Evolutionary conservation across 306 rosid genomes (phyloP).

Genomic region (Sphenostylis stenocarpa): DNA sequence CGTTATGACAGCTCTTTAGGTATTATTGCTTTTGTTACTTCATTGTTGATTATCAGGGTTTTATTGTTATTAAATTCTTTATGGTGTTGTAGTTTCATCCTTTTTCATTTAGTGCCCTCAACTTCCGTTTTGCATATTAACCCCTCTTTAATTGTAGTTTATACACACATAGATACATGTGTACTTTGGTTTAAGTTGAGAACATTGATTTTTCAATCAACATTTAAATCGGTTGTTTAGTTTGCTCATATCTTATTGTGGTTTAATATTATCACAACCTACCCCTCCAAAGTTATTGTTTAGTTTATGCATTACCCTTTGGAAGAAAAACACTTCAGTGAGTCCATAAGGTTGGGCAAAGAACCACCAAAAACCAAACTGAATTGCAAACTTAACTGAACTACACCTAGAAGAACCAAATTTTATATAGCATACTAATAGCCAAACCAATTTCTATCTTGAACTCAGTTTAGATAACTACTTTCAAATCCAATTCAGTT

Average conservation of each 20-base stretch:
- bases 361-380: neutral
- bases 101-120: neutral
- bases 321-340: neutral
- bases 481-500: neutral
- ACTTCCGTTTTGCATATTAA: neutral
- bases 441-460: neutral
- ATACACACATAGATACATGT: too few species aligned
- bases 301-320: neutral
- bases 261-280: neutral
- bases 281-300: neutral
- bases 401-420: neutral
- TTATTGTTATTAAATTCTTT: constrained; percentile 18
- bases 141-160: neutral
- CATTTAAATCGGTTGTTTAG: neutral
- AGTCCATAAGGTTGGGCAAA: neutral
- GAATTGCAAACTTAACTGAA: neutral
- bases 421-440: neutral
- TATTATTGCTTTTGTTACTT: constrained; percentile 36
- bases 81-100: neutral
- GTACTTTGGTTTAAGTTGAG: constrained; percentile 5
- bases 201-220: neutral
- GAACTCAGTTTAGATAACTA: neutral
- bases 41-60: constrained; percentile 18
- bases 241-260: neutral
- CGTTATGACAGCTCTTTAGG: constrained; percentile 98